Evolutionary conservation across 2,329 filamentous ascomycete genomes (phyloP), one percentile per base, ranked within the genome.

Genomic region (Cladosporium sp.): DNA sequence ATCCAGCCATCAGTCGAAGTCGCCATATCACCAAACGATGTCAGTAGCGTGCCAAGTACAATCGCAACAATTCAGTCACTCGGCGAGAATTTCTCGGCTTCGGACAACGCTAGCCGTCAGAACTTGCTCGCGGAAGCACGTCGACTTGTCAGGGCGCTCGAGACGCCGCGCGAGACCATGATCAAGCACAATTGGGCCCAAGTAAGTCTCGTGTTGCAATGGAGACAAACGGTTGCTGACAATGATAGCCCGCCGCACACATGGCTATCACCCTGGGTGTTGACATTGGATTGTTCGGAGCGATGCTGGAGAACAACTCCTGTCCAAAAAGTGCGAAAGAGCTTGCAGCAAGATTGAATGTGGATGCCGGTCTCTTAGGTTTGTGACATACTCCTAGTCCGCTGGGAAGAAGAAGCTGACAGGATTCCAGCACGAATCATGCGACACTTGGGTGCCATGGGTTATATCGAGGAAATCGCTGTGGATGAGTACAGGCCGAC

Each of bases 181-280:
- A 55, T 55, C 40, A 55, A 55, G 20, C 51, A 55, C 20, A 45
- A 47, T 20, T 55, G 40, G 51, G 51, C 51, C 12, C 51, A 55
- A 15, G 51, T 45, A n/a, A 55, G 51, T 36, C 15, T 4, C 8
- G 8, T 32, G 2, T 22, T 7, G 7, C 3, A 15, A 13, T 1
- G 9, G 17, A n/a, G 10, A 28, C 12, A 2, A 3, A n/a, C 8
- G 24, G 7, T 15, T 25, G 22, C 51, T 55, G 51, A 55, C 20
- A 15, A 4, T 9, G 5, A 1, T 36, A 55, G 51, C 51, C 51
- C 35, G 40, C 51, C 19, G 51, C 51, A 17, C 51, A 55, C 40
- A 45, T 45, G 40, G 51, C 51, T 1, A 55, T 55, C 9, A 55
- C 51, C 8, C 51, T 55, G 7, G 51, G 51, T 15, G 51, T 55